These are phyloP conservation scores for Bruguiera gymnorhiza DNA, from an alignment of 345 rosid species.

Conservation along the genomic window DNA sequence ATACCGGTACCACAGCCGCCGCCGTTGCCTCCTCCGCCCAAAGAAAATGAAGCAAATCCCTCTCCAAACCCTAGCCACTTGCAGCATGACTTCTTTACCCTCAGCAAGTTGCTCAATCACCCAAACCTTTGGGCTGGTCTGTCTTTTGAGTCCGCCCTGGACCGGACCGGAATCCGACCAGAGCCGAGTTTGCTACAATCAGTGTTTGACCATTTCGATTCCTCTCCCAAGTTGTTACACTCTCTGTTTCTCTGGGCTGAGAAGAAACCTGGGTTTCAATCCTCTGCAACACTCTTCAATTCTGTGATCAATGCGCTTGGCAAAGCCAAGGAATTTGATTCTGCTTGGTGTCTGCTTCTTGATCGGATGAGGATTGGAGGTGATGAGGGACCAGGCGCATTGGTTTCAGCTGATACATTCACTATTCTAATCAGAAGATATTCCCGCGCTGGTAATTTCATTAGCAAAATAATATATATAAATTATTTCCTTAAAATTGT, in stretches of 20 bases:
- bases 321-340: constrained; percentile 62
- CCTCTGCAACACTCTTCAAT: constrained; percentile 44
- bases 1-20: background rate
- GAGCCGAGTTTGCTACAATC: constrained; percentile 40
- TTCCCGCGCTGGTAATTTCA: constrained; percentile 61
- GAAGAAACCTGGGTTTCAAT: constrained; percentile 49
- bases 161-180: constrained; percentile 54
- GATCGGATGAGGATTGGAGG: constrained; percentile 34
- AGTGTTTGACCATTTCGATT: constrained; percentile 51
- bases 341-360: constrained; percentile 67
- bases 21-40: background rate
- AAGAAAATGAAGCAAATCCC: background rate
- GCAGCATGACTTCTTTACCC: constrained; percentile 37
- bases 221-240: constrained; percentile 65
- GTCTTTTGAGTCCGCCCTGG: constrained; percentile 48
- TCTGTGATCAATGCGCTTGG: constrained; percentile 52
- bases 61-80: constrained; percentile 17
- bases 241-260: constrained; percentile 72
- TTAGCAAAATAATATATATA: background rate
- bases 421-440: constrained; percentile 72
- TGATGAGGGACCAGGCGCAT: constrained; percentile 20
- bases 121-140: constrained; percentile 38
- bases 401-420: constrained; percentile 65
- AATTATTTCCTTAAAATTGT: background rate
- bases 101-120: constrained; percentile 51